A percentile compares a stretch with the other conserved stretches of the same genome.
Evolutionary conservation across 106 monocot genomes (phyloP).

Genomic region (Iris macrosiphon): DNA sequence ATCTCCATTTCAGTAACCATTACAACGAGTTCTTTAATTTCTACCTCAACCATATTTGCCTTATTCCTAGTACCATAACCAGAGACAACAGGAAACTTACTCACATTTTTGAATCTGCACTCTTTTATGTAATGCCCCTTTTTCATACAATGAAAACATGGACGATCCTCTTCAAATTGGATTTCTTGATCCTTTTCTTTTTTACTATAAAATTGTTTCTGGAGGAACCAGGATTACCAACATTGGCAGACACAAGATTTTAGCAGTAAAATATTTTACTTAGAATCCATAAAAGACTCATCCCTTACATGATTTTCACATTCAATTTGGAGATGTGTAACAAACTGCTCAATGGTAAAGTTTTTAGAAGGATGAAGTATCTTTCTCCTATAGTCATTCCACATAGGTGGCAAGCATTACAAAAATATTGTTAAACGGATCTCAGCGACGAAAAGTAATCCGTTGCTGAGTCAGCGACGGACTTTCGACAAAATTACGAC

Average conservation of each 20-base stretch:
- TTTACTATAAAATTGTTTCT: too few relatives aligned
- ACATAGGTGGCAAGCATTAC: background rate
- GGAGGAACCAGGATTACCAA: too few relatives aligned
- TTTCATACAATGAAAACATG: slow-evolving; percentile 4
- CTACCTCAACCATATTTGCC: background rate
- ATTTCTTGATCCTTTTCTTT: too few relatives aligned
- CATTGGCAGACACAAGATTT: too few relatives aligned
- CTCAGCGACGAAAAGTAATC: too few relatives aligned
- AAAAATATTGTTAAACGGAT: background rate
- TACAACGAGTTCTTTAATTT: background rate
- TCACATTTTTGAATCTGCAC: background rate
- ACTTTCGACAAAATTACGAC: too few relatives aligned
- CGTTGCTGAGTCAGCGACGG: too few relatives aligned
- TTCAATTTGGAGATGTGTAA: background rate
- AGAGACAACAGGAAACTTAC: background rate
- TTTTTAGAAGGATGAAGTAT: background rate
- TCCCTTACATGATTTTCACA: background rate
- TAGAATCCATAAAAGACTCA: background rate
- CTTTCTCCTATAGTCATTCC: background rate
- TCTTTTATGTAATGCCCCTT: background rate
- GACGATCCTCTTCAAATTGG: background rate
- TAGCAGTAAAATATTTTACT: too few relatives aligned
- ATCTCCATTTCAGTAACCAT: slow-evolving; percentile 1
- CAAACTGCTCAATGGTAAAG: background rate
- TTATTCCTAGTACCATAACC: background rate